Percentiles rank a stretch among this genome's conserved stretches.
These are phyloP conservation scores for Begonia masoniana DNA, from an alignment of 306 rosid genomes.

Conservation along the genomic window DNA sequence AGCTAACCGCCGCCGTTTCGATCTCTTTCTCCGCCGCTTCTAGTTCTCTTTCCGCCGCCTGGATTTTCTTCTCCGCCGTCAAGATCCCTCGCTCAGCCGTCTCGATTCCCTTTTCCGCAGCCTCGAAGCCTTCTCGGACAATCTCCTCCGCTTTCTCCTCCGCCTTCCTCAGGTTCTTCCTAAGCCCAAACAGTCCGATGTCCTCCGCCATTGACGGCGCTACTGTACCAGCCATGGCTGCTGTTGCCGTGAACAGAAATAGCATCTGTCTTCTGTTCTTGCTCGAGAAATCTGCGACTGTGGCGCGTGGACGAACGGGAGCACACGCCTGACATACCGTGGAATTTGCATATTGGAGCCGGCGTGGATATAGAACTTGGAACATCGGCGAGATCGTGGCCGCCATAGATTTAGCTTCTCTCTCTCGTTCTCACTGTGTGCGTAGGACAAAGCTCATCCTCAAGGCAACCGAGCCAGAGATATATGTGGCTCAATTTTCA, in stretches of 20 bases:
- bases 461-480: not conserved
- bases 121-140: constrained; percentile 61
- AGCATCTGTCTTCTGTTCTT: constrained; percentile 37
- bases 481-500: constrained; percentile 14
- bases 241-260: constrained; percentile 38
- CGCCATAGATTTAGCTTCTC: constrained; percentile 10
- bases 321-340: constrained; percentile 14
- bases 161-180: constrained; percentile 54
- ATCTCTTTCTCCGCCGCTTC: constrained; percentile 37
- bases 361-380: constrained; percentile 22
- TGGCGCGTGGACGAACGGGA: not conserved
- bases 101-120: constrained; percentile 53
- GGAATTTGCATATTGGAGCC: constrained; percentile 15
- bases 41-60: constrained; percentile 35
- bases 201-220: constrained; percentile 39
- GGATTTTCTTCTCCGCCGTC: constrained; percentile 38
- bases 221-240: constrained; percentile 30
- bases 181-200: constrained; percentile 56
- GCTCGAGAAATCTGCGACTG: not conserved
- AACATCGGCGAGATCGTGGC: constrained; percentile 30
- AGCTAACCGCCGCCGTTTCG: constrained; percentile 36
- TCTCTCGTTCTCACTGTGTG: not conserved
- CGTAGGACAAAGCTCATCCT: constrained; percentile 11
- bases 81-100: constrained; percentile 20
- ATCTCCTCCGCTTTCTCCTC: constrained; percentile 64